A percentile compares a stretch with the other conserved stretches of the same genome.
These are phyloP conservation scores for Telopea speciosissima DNA, from an alignment of 177 flowering plant genomes.

Conservation along the genomic window DNA sequence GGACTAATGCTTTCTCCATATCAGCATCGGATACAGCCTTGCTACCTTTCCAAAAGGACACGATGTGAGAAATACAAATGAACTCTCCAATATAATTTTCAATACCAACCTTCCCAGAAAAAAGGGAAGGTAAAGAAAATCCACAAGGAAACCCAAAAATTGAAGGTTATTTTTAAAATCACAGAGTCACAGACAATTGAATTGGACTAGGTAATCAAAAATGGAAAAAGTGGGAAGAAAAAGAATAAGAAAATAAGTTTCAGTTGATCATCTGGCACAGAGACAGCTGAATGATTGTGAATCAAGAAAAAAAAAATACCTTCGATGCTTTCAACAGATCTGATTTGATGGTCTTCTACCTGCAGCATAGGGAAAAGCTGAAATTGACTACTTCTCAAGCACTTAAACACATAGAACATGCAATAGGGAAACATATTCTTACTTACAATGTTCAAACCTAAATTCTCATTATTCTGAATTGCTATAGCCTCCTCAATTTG, in stretches of 20 bases:
- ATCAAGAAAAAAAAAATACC: slow-evolving; percentile 27
- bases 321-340: slow-evolving; percentile 38
- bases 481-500: slow-evolving; percentile 86
- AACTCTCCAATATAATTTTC: neutral
- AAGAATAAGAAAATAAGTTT: too few relatives aligned
- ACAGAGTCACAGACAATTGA: too few relatives aligned
- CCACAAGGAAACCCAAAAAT: too few relatives aligned
- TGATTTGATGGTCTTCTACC: slow-evolving; percentile 51
- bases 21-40: slow-evolving; percentile 34
- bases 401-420: neutral
- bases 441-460: slow-evolving; percentile 50
- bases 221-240: too few relatives aligned
- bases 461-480: slow-evolving; percentile 54
- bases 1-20: slow-evolving; percentile 86
- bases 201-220: too few relatives aligned
- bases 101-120: too few relatives aligned
- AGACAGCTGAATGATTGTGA: too few relatives aligned
- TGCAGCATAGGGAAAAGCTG: slow-evolving; percentile 22
- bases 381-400: slow-evolving; percentile 5
- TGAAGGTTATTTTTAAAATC: too few relatives aligned
- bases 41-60: slow-evolving; percentile 43
- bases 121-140: too few relatives aligned
- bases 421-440: neutral
- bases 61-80: neutral
- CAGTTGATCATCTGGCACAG: too few relatives aligned